Evolutionary conservation across 805 yeast genomes (phyloP), one percentile per base, ranked within the genome.

Genomic region (Nakazawaea wickerhamii): DNA sequence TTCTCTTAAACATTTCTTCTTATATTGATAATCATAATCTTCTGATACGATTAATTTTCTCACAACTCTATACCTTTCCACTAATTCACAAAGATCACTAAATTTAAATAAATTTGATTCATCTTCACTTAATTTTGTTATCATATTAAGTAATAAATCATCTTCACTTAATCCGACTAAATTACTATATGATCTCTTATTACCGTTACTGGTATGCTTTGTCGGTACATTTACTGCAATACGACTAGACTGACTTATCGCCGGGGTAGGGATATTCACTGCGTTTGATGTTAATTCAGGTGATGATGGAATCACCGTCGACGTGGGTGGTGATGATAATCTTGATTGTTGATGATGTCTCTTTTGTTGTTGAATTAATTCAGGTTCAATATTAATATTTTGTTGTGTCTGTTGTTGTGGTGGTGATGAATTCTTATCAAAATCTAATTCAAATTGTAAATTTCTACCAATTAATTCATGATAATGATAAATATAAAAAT

Each of bases 91-190:
- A 4, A 43, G 14, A 14, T 38, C 26, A 26, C 26, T 46, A 28
- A 41, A 40, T 40, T 36, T 44, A 33, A 38, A 38, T 15, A 18
- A 14, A 2, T 30, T 30, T 11, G 46, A 36, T 14, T 38, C 43
- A 19, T 43, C 46, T 3, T 21, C 57, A 22, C 57, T 63, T 43
- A 61, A 59, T 40, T 58, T 55, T 37, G 57, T 60, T 36, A 61
- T 52, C 18, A 58, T 46, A 49, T 57, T 54, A 36, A 62, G 52
- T 21, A 62, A 53, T 13, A 35, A 4, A 11, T 43, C 43, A 10
- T 43, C 46, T 19, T 43, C 46, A 11, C 23, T 20, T 2, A 6
- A 1, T 25, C 14, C 13, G 5, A 6, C 15, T 6, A 21, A 13
- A 21, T 21, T 34, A 19, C 11, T 34, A 14, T 34, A 21, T 11